Conservation (phyloP, 148 eudicot species). For the Chenopodium album region DNA sequence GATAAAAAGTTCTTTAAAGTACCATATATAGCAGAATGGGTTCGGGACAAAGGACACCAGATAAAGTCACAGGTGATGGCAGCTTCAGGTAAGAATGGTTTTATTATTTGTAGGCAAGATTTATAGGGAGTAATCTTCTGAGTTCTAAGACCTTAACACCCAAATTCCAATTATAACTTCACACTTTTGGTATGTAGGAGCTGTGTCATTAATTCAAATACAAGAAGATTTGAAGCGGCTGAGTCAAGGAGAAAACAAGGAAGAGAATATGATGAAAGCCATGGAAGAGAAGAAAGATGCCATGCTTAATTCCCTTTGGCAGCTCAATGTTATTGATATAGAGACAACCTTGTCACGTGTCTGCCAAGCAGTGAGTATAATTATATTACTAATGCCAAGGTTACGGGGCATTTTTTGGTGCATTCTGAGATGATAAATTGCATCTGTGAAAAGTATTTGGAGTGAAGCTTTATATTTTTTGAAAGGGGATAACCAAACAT, state of each 20-base stretch:
- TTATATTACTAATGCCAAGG: conserved; percentile 7
- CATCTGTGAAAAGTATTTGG: too few species aligned
- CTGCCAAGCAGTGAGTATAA: conserved; percentile 72
- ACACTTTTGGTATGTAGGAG: conserved; percentile 44
- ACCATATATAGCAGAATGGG: conserved; percentile 96
- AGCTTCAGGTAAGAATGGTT: conserved; percentile 62
- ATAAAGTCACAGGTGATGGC: conserved; percentile 85
- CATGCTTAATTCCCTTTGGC: conserved; percentile 87
- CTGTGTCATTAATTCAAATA: conserved; percentile 68
- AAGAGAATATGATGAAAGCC: conserved; percentile 58
- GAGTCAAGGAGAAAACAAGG: conserved; percentile 64
- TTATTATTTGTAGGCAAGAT: background rate
- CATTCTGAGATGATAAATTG: background rate
- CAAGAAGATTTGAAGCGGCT: conserved; percentile 68
- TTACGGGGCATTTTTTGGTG: background rate
- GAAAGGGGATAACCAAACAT: background rate
- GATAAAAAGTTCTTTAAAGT: conserved; percentile 69
- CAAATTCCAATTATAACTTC: background rate
- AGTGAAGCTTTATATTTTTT: too few species aligned
- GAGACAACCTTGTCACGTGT: conserved; percentile 82
- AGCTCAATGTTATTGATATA: conserved; percentile 87
- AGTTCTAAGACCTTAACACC: too few species aligned
- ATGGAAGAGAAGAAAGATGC: conserved; percentile 87
- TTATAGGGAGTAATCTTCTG: background rate
- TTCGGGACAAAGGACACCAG: conserved; percentile 83